Percentiles rank a stretch among this genome's conserved stretches.
These are phyloP conservation scores for Eremochloa ophiuroides DNA, from an alignment of 176 grass and related monocot species.

Conservation along the genomic window DNA sequence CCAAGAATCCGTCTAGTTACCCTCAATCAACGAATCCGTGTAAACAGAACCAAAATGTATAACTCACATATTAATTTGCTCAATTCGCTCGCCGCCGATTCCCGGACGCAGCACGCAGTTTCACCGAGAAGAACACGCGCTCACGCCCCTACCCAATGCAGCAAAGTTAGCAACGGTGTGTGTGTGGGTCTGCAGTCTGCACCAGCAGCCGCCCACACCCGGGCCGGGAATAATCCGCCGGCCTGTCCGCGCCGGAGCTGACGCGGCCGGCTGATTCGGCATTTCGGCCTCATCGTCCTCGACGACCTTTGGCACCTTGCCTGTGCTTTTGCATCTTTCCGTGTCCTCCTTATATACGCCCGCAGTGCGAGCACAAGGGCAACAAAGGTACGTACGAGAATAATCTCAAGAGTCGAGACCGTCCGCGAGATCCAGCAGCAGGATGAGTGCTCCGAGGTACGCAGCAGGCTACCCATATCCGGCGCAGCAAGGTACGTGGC, in stretches of 20 bases:
- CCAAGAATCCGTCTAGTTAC: neutral
- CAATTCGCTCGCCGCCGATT: neutral
- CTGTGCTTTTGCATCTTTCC: neutral
- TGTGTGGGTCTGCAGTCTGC: neutral
- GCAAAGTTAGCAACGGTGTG: neutral
- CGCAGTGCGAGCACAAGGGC: no score
- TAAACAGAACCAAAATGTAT: neutral
- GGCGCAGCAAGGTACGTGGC: conserved; percentile 42
- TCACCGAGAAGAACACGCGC: neutral
- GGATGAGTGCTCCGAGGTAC: conserved; percentile 41
- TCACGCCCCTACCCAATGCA: neutral
- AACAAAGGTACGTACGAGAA: no score
- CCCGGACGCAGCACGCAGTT: neutral
- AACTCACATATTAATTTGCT: neutral
- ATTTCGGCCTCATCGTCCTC: neutral
- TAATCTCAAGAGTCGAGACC: no score
- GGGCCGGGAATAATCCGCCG: neutral
- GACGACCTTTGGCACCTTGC: no score
- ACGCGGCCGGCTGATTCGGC: neutral
- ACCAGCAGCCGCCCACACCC: neutral
- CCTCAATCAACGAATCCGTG: no score
- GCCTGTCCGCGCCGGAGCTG: neutral
- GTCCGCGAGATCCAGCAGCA: neutral
- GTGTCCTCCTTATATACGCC: neutral
- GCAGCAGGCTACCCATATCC: conserved; percentile 41